Base-by-base conservation (phyloP, 2,329 filamentous ascomycete species). In the Xylariaceae sp. region DNA sequence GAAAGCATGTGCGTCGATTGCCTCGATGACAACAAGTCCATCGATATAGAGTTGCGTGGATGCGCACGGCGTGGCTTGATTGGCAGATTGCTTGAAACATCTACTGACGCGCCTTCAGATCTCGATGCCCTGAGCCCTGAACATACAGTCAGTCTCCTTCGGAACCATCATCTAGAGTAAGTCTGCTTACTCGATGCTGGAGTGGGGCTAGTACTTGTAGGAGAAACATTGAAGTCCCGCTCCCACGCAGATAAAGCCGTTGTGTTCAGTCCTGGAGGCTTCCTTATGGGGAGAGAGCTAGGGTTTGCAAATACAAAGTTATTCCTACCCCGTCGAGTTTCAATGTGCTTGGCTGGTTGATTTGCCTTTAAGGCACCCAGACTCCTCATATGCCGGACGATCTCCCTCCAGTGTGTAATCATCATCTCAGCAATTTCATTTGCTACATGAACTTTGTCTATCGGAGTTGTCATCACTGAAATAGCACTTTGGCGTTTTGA, bases 351-450 rank as follows among this genome's bases (percentile, higher is more conserved):
- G 22, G 22, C 22, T 22, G 39, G 37, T 13, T 39, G 50, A 39
- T 29, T 57, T 19, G 39, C 47, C 33, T 51, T 59, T 37, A 68
- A 50, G 8, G 62, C 59, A 9, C 61, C 63, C 2, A 82, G 53
- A 32, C 64, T 69, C 42, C 66, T 74, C 66, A 85, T 73, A 42
- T 85, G 76, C 30, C 71, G 67, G 33, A 83, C 76, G 9, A 84
- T 69, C 36, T 83, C 79, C 43, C 76, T 67, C 83, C 82, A 86
- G 47, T 83, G 73, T 1, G 72, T 65, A 37, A 85, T 78, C 4
- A 86, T 63, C 79, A 85, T 84, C 56, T 83, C 78, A 0, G 78
- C 67, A 22, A 85, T 73, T 24, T 64, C 63, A 44, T 79, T 82
- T 9, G 78, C 79, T 40, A 81, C 61, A 34, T 71, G 67, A 17